Conservation (phyloP, 352 stramenopile genomes). For the Pythium vanterpoolii region DNA sequence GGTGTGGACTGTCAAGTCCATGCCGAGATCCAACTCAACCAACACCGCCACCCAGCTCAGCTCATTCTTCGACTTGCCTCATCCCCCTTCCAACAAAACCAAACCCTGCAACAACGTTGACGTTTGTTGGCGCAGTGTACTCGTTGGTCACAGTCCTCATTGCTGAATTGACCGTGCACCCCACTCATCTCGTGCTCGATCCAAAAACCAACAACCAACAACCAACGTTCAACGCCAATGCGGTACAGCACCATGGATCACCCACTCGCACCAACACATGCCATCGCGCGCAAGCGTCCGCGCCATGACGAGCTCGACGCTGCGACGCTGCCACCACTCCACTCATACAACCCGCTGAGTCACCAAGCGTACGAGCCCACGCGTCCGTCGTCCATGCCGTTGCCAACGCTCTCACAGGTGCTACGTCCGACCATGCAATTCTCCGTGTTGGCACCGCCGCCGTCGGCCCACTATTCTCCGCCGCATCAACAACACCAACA, state of each 20-base stretch:
- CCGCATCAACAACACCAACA: background rate
- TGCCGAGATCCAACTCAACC: background rate
- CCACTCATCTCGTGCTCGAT: too few species aligned
- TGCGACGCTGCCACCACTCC: constrained; percentile 13
- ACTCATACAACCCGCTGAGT: constrained; percentile 9
- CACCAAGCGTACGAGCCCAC: background rate
- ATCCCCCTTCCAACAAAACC: constrained; percentile 7
- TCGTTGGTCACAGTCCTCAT: constrained; percentile 17
- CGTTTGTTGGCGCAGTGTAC: too few species aligned
- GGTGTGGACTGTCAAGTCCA: constrained; percentile 6
- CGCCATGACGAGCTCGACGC: constrained; percentile 15
- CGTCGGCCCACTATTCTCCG: background rate
- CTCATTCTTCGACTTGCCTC: constrained; percentile 8
- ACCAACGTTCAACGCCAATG: background rate
- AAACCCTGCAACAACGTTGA: background rate
- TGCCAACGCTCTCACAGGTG: constrained; percentile 22
- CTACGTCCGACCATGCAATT: constrained; percentile 16
- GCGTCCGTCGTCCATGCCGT: background rate
- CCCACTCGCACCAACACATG: background rate
- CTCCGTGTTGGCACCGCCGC: constrained; percentile 6
- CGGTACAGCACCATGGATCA: constrained; percentile 15
- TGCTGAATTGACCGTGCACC: background rate
- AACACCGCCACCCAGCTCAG: background rate
- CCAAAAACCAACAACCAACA: too few species aligned
- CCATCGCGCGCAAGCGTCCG: constrained; percentile 16